Conservation (phyloP, 495 filamentous ascomycete species). For the Bryoglossum gracile region DNA sequence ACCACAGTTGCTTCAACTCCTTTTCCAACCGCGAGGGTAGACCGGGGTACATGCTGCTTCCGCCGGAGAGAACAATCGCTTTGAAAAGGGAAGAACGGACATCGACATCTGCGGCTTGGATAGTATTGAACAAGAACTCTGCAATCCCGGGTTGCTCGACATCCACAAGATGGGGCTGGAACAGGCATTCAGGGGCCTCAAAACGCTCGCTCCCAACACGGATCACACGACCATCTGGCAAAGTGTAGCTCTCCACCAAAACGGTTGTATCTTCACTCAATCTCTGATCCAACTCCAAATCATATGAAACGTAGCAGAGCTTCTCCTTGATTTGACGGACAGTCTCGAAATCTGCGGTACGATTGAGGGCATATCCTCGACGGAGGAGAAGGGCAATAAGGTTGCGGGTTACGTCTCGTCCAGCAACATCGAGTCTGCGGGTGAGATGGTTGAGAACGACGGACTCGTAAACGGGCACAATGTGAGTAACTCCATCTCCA, state of each 20-base stretch:
- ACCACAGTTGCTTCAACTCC: constrained; percentile 97
- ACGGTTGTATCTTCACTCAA: constrained; percentile 97
- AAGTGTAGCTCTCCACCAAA: constrained; percentile 91
- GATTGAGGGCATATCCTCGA: constrained; percentile 93
- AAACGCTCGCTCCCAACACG: constrained; percentile 94
- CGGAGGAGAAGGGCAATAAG: constrained; percentile 92
- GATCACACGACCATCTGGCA: constrained; percentile 94
- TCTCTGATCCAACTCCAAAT: constrained; percentile 90
- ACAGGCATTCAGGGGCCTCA: constrained; percentile 95
- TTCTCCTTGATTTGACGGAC: constrained; percentile 99
- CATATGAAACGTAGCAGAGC: constrained; percentile 98
- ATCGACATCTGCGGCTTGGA: constrained; percentile 92
- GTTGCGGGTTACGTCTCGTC: constrained; percentile 94
- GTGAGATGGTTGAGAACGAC: constrained; percentile 97
- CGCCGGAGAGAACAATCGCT: constrained; percentile 92
- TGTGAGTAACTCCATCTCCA: constrained; percentile 95
- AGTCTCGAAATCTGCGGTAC: constrained; percentile 98
- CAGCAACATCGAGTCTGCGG: constrained; percentile 85
- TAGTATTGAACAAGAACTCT: constrained; percentile 97
- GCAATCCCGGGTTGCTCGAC: constrained; percentile 96
- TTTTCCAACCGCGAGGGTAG: constrained; percentile 92
- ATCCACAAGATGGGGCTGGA: constrained; percentile 97
- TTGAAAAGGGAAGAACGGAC: constrained; percentile 90
- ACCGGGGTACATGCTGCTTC: constrained; percentile 97
- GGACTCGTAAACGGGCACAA: constrained; percentile 96